A percentile compares a stretch with the other conserved stretches of the same genome.
These are phyloP conservation scores for Pyronema domesticum DNA, from an alignment of 495 filamentous ascomycete genomes.

Conservation along the genomic window DNA sequence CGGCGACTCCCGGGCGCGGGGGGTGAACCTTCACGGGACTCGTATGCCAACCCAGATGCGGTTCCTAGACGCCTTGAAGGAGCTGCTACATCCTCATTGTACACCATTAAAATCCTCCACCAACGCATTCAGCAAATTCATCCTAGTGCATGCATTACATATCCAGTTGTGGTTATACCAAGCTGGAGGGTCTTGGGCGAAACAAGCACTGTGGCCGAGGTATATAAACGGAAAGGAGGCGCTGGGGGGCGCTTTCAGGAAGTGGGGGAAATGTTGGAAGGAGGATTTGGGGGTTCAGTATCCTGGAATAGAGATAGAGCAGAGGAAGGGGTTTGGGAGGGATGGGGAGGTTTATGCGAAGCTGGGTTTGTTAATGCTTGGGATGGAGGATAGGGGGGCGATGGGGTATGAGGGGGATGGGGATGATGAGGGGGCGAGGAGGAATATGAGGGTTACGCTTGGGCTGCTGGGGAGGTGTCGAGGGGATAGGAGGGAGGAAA, in stretches of 20 bases:
- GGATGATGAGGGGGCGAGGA: neutral
- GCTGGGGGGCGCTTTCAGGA: neutral
- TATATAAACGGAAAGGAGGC: neutral
- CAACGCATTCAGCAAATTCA: constrained; percentile 50
- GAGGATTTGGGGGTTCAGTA: neutral
- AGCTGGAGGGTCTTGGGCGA: neutral
- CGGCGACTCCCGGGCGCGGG: constrained; percentile 27
- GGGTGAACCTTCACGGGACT: constrained; percentile 37
- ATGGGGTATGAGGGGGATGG: neutral
- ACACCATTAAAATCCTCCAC: constrained; percentile 37
- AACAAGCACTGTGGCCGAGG: no score
- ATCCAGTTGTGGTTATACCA: constrained; percentile 30
- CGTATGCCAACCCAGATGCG: constrained; percentile 40
- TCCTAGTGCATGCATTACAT: constrained; percentile 47
- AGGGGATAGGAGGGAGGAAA: constrained; percentile 23
- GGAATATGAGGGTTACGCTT: neutral
- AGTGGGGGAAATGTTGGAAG: neutral
- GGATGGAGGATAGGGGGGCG: neutral
- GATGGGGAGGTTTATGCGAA: neutral
- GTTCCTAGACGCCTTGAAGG: constrained; percentile 35
- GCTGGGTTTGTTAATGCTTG: neutral
- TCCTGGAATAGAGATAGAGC: neutral
- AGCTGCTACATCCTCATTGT: constrained; percentile 31
- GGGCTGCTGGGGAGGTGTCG: neutral
- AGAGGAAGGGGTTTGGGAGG: neutral